Percentiles rank a stretch among this genome's conserved stretches.
Conservation (phyloP, 2,329 filamentous ascomycete species). For the Sclerotinia sclerotiorum region DNA sequence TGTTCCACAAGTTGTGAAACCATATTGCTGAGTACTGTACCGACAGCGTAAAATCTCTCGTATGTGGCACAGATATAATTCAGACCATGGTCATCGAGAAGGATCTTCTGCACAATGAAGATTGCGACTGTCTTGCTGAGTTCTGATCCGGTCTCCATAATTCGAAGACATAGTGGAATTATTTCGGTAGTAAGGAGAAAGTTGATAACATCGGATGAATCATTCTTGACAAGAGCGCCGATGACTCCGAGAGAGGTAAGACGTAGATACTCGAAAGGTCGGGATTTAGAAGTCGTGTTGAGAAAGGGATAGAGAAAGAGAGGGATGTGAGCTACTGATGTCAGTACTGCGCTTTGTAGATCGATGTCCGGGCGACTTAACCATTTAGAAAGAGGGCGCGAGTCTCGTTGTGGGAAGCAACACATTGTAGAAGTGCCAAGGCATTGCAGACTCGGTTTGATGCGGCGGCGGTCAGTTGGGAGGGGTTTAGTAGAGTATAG, state of each 20-base stretch:
- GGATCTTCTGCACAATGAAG: constrained; percentile 98
- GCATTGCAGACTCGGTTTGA: constrained; percentile 98
- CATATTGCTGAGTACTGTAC: constrained; percentile 98
- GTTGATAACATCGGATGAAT: constrained; percentile 98
- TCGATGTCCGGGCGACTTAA: constrained; percentile 46
- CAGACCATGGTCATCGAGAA: constrained; percentile 92
- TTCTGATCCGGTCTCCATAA: constrained; percentile 99
- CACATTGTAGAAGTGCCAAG: constrained; percentile 90
- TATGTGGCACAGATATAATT: constrained; percentile 99
- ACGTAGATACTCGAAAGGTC: constrained; percentile 95
- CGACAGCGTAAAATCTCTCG: constrained; percentile 96
- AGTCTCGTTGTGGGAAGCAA: constrained; percentile 96
- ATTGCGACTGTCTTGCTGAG: constrained; percentile 98
- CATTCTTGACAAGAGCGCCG: constrained; percentile 96
- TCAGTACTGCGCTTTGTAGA: constrained; percentile 26
- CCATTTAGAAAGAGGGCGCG: constrained; percentile 90
- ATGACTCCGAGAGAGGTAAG: constrained; percentile 96
- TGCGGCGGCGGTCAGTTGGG: constrained; percentile 93
- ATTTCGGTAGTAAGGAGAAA: constrained; percentile 98
- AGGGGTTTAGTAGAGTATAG: constrained; percentile 93
- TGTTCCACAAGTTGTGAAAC: constrained; percentile 96
- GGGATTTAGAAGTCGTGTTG: constrained; percentile 97
- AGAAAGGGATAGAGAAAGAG: constrained; percentile 97
- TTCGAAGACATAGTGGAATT: constrained; percentile 92
- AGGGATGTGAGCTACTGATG: constrained; percentile 81